Evolutionary conservation across 305 asterid genomes (phyloP).

Genomic region (Petunia hybrid): DNA sequence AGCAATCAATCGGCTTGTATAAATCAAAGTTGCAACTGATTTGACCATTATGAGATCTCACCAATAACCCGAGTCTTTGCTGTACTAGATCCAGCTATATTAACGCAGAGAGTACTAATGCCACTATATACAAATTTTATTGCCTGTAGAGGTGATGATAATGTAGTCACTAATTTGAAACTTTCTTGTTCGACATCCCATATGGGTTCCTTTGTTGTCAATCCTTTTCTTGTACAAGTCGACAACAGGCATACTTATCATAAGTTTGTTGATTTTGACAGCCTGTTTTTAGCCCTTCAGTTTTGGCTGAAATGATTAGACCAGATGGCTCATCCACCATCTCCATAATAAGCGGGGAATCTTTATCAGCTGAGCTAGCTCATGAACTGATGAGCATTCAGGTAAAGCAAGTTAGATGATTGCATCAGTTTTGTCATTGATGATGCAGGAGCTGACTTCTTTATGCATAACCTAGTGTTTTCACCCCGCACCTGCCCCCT

Average conservation of each 20-base stretch:
- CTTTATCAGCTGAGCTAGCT: conserved; percentile 90
- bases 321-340: conserved; percentile 91
- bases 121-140: background rate
- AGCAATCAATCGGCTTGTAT: too few species aligned
- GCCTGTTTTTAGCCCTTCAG: conserved; percentile 94
- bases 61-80: too few species aligned
- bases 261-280: conserved; percentile 44
- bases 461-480: background rate
- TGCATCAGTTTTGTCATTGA: background rate
- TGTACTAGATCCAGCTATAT: too few species aligned
- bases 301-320: conserved; percentile 90
- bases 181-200: background rate
- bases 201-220: background rate
- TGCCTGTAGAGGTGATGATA: background rate
- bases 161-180: background rate
- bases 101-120: too few species aligned
- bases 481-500: background rate
- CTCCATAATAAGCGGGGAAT: conserved; percentile 75
- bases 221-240: background rate
- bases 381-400: conserved; percentile 93
- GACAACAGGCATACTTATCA: background rate
- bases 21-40: too few species aligned
- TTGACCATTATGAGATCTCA: too few species aligned
- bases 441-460: background rate
- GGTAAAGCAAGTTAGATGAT: conserved; percentile 52